Evolutionary conservation across 805 yeast genomes (phyloP).

Genomic region (Tetrapisispora nanseiensis): DNA sequence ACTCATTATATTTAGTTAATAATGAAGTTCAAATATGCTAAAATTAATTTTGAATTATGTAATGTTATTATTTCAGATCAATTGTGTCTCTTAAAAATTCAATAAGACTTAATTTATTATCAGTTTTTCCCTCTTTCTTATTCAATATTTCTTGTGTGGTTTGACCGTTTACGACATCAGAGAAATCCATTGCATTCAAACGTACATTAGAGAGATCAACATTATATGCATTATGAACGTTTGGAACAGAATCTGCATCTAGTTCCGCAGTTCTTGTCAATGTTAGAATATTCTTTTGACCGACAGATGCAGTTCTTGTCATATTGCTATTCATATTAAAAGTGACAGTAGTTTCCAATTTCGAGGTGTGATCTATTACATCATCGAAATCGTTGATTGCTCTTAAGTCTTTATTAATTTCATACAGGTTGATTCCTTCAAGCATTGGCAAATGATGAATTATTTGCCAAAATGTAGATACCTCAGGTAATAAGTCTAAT

Average conservation of each 20-base stretch:
- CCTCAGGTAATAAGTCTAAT: neutral
- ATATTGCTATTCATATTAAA: neutral
- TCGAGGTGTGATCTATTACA: neutral
- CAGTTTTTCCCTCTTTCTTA: constrained; percentile 2
- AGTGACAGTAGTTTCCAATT: constrained; percentile 1
- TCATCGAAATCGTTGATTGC: neutral
- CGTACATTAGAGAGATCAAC: neutral
- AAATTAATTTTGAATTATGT: neutral
- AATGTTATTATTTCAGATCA: neutral
- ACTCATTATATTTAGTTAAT: neutral
- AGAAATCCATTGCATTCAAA: constrained; percentile 1
- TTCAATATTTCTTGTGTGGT: neutral
- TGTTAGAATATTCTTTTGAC: neutral
- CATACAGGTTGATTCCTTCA: constrained; percentile 27
- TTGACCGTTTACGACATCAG: neutral
- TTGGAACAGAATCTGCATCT: neutral
- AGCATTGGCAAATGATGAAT: constrained; percentile 25
- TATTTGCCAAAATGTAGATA: constrained; percentile 22
- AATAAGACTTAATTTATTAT: constrained; percentile 17
- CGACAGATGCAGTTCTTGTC: neutral
- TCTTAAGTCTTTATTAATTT: constrained; percentile 17
- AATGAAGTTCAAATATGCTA: neutral
- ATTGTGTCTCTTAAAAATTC: constrained; percentile 13
- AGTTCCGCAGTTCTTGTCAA: neutral
- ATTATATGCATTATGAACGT: neutral